phyloP scores from a whole-genome alignment of 371 early-diverging fungal species.

The Circinella umbellata region DNA sequence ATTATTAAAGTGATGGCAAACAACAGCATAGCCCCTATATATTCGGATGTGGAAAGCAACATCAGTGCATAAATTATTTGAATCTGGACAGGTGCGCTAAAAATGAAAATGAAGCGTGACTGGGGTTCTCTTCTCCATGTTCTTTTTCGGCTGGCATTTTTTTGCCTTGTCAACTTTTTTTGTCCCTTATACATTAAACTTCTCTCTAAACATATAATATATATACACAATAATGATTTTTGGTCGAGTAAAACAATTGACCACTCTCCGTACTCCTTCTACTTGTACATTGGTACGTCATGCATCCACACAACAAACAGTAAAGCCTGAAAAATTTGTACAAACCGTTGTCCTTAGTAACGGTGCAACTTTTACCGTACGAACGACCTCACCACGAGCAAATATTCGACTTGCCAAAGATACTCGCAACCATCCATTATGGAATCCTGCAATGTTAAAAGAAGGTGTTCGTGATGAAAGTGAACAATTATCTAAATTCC shows the following conservation, averaged over 20 bases:
- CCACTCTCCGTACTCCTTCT: not conserved
- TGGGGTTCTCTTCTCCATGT: too few relatives aligned
- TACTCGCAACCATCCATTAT: conserved; percentile 89
- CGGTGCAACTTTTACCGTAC: conserved; percentile 85
- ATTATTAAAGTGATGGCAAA: too few relatives aligned
- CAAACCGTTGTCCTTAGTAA: conserved; percentile 89
- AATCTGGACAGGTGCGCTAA: too few relatives aligned
- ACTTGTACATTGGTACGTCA: conserved; percentile 3
- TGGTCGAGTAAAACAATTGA: not conserved
- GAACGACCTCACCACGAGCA: conserved; percentile 86
- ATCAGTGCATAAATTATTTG: too few relatives aligned
- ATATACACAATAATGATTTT: not conserved
- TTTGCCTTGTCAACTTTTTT: too few relatives aligned
- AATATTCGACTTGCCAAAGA: conserved; percentile 89
- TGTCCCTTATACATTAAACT: too few relatives aligned
- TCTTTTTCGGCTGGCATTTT: too few relatives aligned
- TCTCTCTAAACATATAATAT: too few relatives aligned
- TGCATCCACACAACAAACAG: conserved; percentile 8
- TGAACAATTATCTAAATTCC: conserved; percentile 79
- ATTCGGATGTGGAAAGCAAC: too few relatives aligned
- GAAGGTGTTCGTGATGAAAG: conserved; percentile 67
- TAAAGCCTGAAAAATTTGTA: conserved; percentile 73
- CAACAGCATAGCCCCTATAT: too few relatives aligned
- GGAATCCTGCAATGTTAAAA: conserved; percentile 81
- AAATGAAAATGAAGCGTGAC: too few relatives aligned